Base-by-base conservation (phyloP, 306 rosid genomes). In the Prunus mume region DNA sequence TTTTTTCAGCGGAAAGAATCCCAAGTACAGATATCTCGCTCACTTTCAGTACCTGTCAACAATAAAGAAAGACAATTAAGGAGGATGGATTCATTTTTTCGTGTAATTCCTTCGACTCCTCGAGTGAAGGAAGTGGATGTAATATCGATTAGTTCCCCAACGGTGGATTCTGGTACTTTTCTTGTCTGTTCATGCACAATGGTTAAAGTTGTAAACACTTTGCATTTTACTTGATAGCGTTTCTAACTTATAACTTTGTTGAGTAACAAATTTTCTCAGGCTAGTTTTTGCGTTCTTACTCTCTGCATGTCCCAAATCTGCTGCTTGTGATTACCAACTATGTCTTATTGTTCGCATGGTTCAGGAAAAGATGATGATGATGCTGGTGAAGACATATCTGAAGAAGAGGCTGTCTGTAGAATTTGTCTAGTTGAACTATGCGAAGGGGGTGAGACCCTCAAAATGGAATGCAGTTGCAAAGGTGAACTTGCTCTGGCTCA, bases 391-490 rank as follows among this genome's bases (percentile, higher is more conserved):
- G 99, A 96, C 83, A 92, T 96, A 81, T 81, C 89, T 25, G 93
- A 91, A 87, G 96, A 92, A 81, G 96, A 96, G 71, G 99, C 99
- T 27, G 97, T 95, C 52, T 95, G 99, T 75, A 89, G 99, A 78
- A 96, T 96, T 69, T 96, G 99, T 84, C 68, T 96, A 79, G 80
- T 89, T 76, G 97, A 92, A 72, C 87, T 96, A 27, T 96, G 98
- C 76, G 99, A 96, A 86, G 99, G 99, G 79, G 97, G 99, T n/a
- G 99, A 96, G 86, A 96, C 96, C 58, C 78, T 96, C 28, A 92
- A 96, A 91, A 82, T 91, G 96, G 99, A 92, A 81, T 96, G 99
- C 86, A 80, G 98, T 91, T 96, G 99, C 88, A 92, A 92, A 88
- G 99, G 99, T 68, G 98, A 86, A 81, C 98, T 96, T 78, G 99